Evolutionary conservation across 768 basidiomycete genomes (phyloP).

Genomic region (Termitomyces bulborhizus): DNA sequence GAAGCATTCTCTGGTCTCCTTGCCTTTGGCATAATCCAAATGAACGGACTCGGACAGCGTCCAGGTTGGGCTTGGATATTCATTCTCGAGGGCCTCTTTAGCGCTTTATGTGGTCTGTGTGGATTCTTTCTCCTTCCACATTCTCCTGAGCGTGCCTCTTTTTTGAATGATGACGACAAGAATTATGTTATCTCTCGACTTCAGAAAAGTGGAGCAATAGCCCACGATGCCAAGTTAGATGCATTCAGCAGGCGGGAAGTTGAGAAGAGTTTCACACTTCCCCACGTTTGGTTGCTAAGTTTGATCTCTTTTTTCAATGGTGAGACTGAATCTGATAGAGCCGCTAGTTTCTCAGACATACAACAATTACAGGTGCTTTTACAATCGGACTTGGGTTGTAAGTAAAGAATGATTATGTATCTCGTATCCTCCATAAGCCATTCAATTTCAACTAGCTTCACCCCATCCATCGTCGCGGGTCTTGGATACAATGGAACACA

Average conservation of each 20-base stretch:
- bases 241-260: not conserved
- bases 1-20: not conserved
- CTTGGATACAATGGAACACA: not conserved
- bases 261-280: not conserved
- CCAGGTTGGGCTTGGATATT: not conserved
- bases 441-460: not conserved
- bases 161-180: not conserved
- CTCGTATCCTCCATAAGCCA: not conserved
- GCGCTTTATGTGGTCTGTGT: not conserved
- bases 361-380: not conserved
- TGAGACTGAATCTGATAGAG: not conserved
- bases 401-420: not conserved
- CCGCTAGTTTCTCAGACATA: not conserved
- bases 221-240: not conserved
- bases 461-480: not conserved
- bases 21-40: not conserved
- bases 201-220: not conserved
- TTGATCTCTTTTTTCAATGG: not conserved
- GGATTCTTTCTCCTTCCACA: not conserved
- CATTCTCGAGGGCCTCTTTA: not conserved
- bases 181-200: not conserved
- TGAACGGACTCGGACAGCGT: not conserved
- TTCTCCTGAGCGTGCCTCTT: not conserved
- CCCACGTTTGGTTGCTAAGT: not conserved
- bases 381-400: not conserved